Conservation (phyloP, 2,329 filamentous ascomycete species). For the Xylariaceae sp. region DNA sequence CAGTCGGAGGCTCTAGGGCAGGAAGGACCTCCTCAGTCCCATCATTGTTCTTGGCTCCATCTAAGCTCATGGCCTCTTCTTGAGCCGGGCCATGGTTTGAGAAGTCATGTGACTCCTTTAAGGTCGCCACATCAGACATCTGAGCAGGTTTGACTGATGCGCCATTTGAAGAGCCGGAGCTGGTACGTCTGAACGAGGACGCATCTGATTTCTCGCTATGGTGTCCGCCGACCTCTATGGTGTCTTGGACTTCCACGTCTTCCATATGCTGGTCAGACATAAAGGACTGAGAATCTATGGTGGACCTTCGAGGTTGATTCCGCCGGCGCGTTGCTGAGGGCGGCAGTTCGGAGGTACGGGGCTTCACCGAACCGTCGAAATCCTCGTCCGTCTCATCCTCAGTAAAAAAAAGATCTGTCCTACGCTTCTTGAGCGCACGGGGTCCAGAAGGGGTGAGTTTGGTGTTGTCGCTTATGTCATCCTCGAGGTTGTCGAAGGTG, state of each 20-base stretch:
- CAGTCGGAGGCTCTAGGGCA: too few relatives aligned
- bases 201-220: slow-evolving; percentile 26
- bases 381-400: slow-evolving; percentile 20
- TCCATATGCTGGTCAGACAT: slow-evolving; percentile 24
- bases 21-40: too few relatives aligned
- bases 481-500: slow-evolving; percentile 45
- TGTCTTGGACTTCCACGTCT: slow-evolving; percentile 47
- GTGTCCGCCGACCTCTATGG: slow-evolving; percentile 47
- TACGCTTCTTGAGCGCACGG: slow-evolving; percentile 23
- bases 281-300: slow-evolving; percentile 21
- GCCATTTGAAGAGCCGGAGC: slow-evolving; percentile 18
- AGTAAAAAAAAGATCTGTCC: slow-evolving; percentile 17
- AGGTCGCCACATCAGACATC: too few relatives aligned
- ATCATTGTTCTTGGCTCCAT: too few relatives aligned
- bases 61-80: too few relatives aligned
- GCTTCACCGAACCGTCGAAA: slow-evolving; percentile 17
- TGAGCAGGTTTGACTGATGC: too few relatives aligned
- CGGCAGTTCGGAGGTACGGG: slow-evolving; percentile 24
- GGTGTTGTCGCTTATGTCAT: slow-evolving; percentile 25
- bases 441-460: slow-evolving; percentile 17
- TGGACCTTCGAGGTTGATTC: slow-evolving; percentile 17
- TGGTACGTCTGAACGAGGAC: slow-evolving; percentile 24
- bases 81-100: too few relatives aligned
- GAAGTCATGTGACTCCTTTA: too few relatives aligned
- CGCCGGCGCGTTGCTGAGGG: slow-evolving; percentile 17